phyloP scores from a whole-genome alignment of 176 grass and related monocot species.

The Avena eriantha region DNA sequence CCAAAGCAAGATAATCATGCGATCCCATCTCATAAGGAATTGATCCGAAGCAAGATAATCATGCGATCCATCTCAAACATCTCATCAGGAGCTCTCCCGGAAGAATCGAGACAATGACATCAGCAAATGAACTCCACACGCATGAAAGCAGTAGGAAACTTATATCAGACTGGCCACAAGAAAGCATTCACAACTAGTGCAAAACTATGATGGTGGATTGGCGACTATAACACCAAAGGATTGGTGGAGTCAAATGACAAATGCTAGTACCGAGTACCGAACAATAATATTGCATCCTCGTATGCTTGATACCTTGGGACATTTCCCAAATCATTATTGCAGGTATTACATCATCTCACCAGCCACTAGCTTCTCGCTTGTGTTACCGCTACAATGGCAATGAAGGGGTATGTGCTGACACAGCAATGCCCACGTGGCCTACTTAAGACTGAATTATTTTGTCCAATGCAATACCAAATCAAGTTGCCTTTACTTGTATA shows the following conservation, averaged over 20 bases:
- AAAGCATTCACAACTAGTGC: constrained; percentile 21
- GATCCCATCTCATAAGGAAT: not conserved
- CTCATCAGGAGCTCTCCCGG: not conserved
- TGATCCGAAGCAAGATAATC: not conserved
- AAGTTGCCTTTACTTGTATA: constrained; percentile 63
- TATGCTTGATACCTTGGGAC: constrained; percentile 25
- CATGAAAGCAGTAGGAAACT: not conserved
- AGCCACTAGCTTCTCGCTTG: constrained; percentile 32
- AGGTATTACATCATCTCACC: constrained; percentile 35
- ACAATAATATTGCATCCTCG: constrained; percentile 31
- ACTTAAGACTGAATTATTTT: constrained; percentile 2
- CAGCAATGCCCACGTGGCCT: constrained; percentile 31
- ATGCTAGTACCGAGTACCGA: constrained; percentile 1
- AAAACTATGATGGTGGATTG: constrained; percentile 28
- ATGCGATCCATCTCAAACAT: not conserved
- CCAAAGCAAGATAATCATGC: not conserved
- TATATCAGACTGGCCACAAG: not conserved
- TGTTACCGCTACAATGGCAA: constrained; percentile 32
- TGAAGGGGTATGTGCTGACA: not conserved
- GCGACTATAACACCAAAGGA: not conserved
- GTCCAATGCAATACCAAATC: constrained; percentile 9
- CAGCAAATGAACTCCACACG: not conserved
- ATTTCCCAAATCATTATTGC: constrained; percentile 47
- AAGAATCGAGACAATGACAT: not conserved
- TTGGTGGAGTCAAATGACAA: constrained; percentile 33